Evolutionary conservation across 495 filamentous ascomycete species (phyloP), one percentile per base, ranked within the genome.

Genomic region (Penicillium lagena): DNA sequence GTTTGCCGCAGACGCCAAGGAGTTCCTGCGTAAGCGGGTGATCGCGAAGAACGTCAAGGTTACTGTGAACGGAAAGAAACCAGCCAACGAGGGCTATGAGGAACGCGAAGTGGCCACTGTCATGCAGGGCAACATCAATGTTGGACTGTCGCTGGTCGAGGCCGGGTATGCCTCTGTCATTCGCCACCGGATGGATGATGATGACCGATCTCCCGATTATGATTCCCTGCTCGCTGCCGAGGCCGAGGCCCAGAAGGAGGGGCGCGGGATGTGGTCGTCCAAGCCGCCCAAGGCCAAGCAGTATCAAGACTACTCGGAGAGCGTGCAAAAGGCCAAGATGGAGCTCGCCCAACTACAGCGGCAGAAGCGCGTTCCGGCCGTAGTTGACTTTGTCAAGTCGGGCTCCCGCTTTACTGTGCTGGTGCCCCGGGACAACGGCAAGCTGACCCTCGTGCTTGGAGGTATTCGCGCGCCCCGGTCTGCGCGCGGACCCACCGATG

Each of bases 301-400:
- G 58, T 89, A 86, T 55, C 78, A 83, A 32, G 94, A 97, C 63
- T 89, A 89, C 65, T 95, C 89, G 2, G 94, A 97, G 68, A 89
- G 71, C 35, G 70, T 90, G 0, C 90, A 96, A 62, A 96, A 96
- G 65, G 94, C 94, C 39, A 97, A 95, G 76, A 82, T 93, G 35
- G 88, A 93, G 58, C 73, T 95, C 15, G 86, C 89, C 5, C 79
- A 87, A 29, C 77, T 99, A 12, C 83, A 89, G 44, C 81, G 91
- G 12, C 90, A 95, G 65, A 89, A 87, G 67, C 89, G 85, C 51
- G 84, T 96, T n/a, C 89, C 94, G 4, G 94, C 86, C 7, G 68
- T 99, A 50, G 91, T 99, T 36, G 94, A 99, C 60, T 99, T 89
- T 59, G 93, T 96, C 71, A 95, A 96, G 68, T 89, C 88, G 11